These are phyloP conservation scores for Colletotrichum liaoningense DNA, from an alignment of 2,329 filamentous ascomycete species.

Conservation along the genomic window DNA sequence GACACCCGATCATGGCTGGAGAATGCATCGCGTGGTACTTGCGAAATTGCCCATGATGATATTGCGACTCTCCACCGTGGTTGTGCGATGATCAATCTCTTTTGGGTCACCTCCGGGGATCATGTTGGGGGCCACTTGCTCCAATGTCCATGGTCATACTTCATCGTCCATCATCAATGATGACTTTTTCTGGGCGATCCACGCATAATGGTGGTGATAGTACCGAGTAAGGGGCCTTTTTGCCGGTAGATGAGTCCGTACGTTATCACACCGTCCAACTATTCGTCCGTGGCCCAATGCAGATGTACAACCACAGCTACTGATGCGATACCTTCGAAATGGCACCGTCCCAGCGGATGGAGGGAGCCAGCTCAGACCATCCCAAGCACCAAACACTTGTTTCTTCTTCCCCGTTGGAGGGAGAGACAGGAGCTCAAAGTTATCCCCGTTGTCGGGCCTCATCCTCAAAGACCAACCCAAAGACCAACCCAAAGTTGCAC, in stretches of 20 bases:
- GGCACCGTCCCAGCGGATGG: neutral
- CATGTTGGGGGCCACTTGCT: neutral
- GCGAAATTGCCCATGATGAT: slow-evolving; percentile 3
- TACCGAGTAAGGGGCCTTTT: no score
- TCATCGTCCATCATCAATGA: neutral
- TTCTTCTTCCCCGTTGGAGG: slow-evolving; percentile 3
- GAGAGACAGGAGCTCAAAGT: neutral
- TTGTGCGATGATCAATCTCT: slow-evolving; percentile 20
- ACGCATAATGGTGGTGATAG: neutral
- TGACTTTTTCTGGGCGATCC: neutral
- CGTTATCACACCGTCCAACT: neutral
- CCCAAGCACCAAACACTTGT: neutral
- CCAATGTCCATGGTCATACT: neutral
- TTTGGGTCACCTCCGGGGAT: slow-evolving; percentile 18
- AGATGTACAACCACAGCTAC: neutral
- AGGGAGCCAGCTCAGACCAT: neutral
- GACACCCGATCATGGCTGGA: neutral
- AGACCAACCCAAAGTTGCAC: slow-evolving; percentile 3
- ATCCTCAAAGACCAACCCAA: neutral
- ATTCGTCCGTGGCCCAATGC: neutral
- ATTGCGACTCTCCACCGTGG: neutral
- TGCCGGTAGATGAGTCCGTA: neutral
- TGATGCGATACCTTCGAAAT: neutral
- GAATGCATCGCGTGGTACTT: slow-evolving; percentile 12
- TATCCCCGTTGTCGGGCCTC: neutral